Evolutionary conservation across 139 green algal species (phyloP), one percentile per base, ranked within the genome.

Genomic region (Picochlorum sp.): DNA sequence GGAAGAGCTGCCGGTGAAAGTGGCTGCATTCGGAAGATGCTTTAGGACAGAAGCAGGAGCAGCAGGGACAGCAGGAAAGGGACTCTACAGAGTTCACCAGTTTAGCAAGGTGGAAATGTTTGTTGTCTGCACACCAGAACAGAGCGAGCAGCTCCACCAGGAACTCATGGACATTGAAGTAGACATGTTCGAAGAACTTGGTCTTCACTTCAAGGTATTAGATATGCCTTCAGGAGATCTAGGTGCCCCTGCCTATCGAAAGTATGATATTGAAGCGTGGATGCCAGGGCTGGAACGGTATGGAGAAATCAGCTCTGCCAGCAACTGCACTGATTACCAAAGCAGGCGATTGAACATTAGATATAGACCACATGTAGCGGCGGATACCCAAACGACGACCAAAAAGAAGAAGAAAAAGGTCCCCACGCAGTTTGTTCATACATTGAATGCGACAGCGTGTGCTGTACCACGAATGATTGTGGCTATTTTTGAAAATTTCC

Each of bases 51-150:
- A 98, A 78, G 92, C 93, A 8, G 93, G 93, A 13, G 88, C 92
- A 8, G 84, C 86, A 45, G 79, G 81, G n/a, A 63, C 81, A 49
- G 86, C 88, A 15, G 81, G 79, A 56, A 87, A 85, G 71, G 94
- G 94, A 1, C 77, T 99, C 37, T 99, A 98, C 79, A 79, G 94
- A 11, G 86, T 99, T 63, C 94, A 99, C 72, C 94, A 99, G 76
- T 99, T 99, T 80, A 92, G 75, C 79, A 99, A 99, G 82, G 90
- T 97, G 55, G 94, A 98, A 79, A 93, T 98, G 87, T 98, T 98
- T 85, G 87, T 96, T 61, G 20, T 99, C 44, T 76, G 69, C 75
- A 95, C 86, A 0, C 89, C 94, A 2, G 78, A 89, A 61, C 87
- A 98, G 79, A 88, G 73, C 44, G 85, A 97, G 8, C 83, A 71